A percentile compares a stretch with the other conserved stretches of the same genome.
phyloP scores from a whole-genome alignment of 2,329 filamentous ascomycete genomes.

The Colletotrichum falcatum region DNA sequence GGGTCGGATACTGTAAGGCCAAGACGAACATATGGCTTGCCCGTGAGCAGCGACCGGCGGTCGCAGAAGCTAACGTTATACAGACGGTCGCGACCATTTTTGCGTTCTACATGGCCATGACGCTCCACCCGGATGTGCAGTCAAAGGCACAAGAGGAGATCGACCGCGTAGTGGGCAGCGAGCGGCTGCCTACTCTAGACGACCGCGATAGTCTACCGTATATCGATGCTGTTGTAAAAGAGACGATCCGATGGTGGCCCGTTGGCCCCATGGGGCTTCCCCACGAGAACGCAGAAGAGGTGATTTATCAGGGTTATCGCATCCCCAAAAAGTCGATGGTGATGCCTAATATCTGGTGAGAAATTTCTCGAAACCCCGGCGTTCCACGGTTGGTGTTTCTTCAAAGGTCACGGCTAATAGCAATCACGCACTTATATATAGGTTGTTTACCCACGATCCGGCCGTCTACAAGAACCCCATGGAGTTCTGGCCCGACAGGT shows the following conservation, averaged over 20 bases:
- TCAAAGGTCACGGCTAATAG: neutral
- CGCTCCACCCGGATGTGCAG: slow-evolving; percentile 58
- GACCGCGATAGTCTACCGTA: slow-evolving; percentile 64
- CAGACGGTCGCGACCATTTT: slow-evolving; percentile 47
- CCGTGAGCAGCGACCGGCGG: neutral
- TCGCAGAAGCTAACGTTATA: neutral
- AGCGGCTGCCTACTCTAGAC: slow-evolving; percentile 60
- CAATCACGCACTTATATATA: fast-evolving
- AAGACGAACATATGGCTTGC: too few species aligned
- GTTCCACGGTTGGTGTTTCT: neutral
- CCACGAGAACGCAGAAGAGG: slow-evolving; percentile 49
- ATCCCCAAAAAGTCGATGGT: slow-evolving; percentile 12
- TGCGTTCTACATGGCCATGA: slow-evolving; percentile 61
- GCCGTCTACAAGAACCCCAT: slow-evolving; percentile 67
- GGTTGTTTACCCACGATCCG: slow-evolving; percentile 65
- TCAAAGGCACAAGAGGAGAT: slow-evolving; percentile 63
- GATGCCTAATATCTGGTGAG: slow-evolving; percentile 1
- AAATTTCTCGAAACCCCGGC: neutral
- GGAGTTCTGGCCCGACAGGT: slow-evolving; percentile 7
- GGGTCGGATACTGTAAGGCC: slow-evolving; percentile 27
- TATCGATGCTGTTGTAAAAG: slow-evolving; percentile 65
- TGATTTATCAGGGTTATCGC: slow-evolving; percentile 13
- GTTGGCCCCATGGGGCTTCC: slow-evolving; percentile 58
- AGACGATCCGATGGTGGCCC: slow-evolving; percentile 67
- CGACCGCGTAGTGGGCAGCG: slow-evolving; percentile 60